Evolutionary conservation across 768 basidiomycete genomes (phyloP).

Genomic region (Lepiota subincarnata): DNA sequence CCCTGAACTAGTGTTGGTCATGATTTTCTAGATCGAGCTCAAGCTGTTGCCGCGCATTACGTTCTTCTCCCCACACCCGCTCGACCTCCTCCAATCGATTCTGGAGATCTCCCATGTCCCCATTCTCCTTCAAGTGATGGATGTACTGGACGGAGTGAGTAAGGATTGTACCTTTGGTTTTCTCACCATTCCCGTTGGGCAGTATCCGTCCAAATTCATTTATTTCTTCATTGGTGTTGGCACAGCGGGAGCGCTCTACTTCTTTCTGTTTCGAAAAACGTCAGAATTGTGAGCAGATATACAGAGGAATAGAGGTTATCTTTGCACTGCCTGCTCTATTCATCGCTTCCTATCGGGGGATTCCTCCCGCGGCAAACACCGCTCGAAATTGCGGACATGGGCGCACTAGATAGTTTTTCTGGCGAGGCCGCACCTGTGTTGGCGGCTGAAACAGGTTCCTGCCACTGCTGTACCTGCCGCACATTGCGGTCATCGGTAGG

Average conservation of each 20-base stretch:
- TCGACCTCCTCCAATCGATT: conserved; percentile 79
- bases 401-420: conserved; percentile 9
- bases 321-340: conserved; percentile 77
- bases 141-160: conserved; percentile 88
- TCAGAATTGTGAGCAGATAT: conserved; percentile 3
- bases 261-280: conserved; percentile 68
- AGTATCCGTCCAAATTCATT: conserved; percentile 86
- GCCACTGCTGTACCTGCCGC: conserved; percentile 10
- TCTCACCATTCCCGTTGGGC: conserved; percentile 82
- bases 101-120: conserved; percentile 85
- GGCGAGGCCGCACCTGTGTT: conserved; percentile 1
- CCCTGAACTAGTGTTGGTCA: conserved; percentile 17
- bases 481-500: conserved; percentile 8
- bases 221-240: conserved; percentile 96
- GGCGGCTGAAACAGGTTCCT: conserved; percentile 5
- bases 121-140: conserved; percentile 85
- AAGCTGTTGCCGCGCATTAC: conserved; percentile 49
- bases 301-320: conserved; percentile 43
- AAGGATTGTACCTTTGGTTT: conserved; percentile 87
- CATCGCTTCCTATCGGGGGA: conserved; percentile 66
- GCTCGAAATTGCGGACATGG: conserved; percentile 24
- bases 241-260: conserved; percentile 90
- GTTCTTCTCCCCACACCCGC: conserved; percentile 78
- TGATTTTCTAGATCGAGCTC: conserved; percentile 60
- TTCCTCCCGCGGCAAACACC: conserved; percentile 48